Percentiles rank a stretch among this genome's conserved stretches.
phyloP scores from a whole-genome alignment of 2,329 filamentous ascomycete species.

The Colletotrichum theobromicola region DNA sequence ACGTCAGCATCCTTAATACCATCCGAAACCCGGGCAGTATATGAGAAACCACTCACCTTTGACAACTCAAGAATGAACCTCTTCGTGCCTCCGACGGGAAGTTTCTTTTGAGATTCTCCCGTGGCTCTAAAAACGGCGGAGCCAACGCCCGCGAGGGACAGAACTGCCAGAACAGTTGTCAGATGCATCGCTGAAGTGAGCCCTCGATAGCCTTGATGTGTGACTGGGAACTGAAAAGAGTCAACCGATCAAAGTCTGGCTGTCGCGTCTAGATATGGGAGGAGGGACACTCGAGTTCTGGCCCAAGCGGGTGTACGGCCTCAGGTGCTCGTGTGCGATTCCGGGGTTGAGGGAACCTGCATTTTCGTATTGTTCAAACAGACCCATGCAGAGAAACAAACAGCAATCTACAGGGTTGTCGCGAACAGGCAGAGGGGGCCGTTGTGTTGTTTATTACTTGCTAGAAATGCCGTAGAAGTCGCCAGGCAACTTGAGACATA shows the following conservation, averaged over 20 bases:
- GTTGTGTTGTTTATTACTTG: not conserved
- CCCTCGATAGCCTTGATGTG: no score
- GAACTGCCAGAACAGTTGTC: not conserved
- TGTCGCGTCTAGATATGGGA: not conserved
- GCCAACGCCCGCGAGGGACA: not conserved
- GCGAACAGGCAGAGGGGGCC: not conserved
- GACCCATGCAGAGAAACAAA: not conserved
- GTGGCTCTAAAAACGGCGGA: not conserved
- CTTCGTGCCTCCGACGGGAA: not conserved
- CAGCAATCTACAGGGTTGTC: not conserved
- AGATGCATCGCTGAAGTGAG: not conserved
- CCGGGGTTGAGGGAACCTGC: conserved; percentile 2
- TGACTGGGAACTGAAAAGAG: no score
- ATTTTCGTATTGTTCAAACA: not conserved
- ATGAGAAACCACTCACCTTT: not conserved
- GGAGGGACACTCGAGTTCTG: not conserved
- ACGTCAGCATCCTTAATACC: not conserved
- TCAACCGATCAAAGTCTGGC: not conserved
- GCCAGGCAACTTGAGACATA: not conserved
- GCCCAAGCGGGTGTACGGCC: not conserved
- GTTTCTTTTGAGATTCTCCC: not conserved
- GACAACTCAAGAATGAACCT: conserved; percentile 17
- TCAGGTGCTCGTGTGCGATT: not conserved
- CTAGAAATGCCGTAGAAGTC: not conserved
- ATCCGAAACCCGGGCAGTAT: rapidly evolving